Evolutionary conservation across 768 basidiomycete genomes (phyloP), one percentile per base, ranked within the genome.

Genomic region (Mycena indigotica): DNA sequence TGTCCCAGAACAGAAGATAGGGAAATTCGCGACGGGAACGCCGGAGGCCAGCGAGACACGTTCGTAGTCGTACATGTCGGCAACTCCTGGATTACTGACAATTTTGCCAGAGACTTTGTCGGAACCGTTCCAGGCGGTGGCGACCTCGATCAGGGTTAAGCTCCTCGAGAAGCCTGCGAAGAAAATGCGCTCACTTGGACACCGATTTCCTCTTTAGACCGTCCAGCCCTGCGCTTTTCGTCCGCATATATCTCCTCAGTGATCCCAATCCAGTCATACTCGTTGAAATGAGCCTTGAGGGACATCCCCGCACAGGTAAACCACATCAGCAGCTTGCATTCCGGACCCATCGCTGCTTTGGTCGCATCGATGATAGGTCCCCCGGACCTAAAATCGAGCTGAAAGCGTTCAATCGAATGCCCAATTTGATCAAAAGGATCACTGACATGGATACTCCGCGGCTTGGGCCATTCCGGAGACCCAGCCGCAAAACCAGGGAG

Each of bases 61-160:
- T 35, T 58, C 57, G 52, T 53, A 46, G 35, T 58, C 57, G 44
- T 58, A 58, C 52, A 58, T 53, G 32, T 58, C 57, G 15, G 57
- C 24, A 5, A 21, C 25, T 15, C 57, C 57, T 10, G 57, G 56
- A 21, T n/a, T 46, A 0, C 30, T 53, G 4, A 58, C 5, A 30
- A 58, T 17, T 28, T 19, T 17, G 5, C 57, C 57, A 12, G 51
- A 46, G 19, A 39, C 12, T 29, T 21, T 28, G 57, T 58, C 57
- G 16, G 44, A 48, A 10, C 57, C 57, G 57, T 58, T 58, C 1
- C 16, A 50, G 13, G 57, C 52, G 19, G 12, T 15, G 30, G n/a
- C 44, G 32, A 58, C 52, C 57, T 58, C 8, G 13, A 2, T 21
- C 28, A 21, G n/a, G 17, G 19, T 26, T 3, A 45, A 2, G n/a